Percentiles rank a stretch among this genome's conserved stretches.
Evolutionary conservation across 768 basidiomycete species (phyloP).

Genomic region (Termitomyces sp.): DNA sequence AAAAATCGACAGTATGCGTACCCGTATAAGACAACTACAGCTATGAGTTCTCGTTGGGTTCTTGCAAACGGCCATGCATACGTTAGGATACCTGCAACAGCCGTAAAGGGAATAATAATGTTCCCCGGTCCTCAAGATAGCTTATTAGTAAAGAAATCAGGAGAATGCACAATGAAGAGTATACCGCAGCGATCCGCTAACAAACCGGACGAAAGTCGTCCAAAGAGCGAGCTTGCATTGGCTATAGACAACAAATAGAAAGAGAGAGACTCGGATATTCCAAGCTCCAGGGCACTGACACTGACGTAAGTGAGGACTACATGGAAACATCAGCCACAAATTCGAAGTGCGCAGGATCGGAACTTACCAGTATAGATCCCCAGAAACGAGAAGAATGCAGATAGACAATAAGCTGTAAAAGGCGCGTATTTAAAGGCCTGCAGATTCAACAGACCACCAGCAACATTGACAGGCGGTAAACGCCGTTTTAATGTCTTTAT

Average conservation of each 20-base stretch:
- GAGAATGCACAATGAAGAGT: not conserved
- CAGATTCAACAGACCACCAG: slow-evolving; percentile 58
- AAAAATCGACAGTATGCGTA: slow-evolving; percentile 19
- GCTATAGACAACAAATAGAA: slow-evolving; percentile 69
- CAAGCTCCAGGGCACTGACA: slow-evolving; percentile 48
- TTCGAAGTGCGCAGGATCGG: slow-evolving; percentile 17
- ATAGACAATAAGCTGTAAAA: slow-evolving; percentile 56
- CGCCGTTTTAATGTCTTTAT: slow-evolving; percentile 43
- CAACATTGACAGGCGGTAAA: slow-evolving; percentile 48
- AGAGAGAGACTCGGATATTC: slow-evolving; percentile 46
- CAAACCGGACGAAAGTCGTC: slow-evolving; percentile 52
- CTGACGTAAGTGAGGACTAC: slow-evolving; percentile 69
- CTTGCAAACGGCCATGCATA: slow-evolving; percentile 69
- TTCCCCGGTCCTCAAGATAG: slow-evolving; percentile 54
- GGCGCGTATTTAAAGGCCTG: slow-evolving; percentile 47
- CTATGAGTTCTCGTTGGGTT: slow-evolving; percentile 42
- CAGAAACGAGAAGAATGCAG: slow-evolving; percentile 56
- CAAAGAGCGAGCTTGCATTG: slow-evolving; percentile 63
- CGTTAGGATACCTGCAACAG: slow-evolving; percentile 54
- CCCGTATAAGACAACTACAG: slow-evolving; percentile 63
- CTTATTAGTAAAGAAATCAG: not conserved
- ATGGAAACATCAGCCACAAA: slow-evolving; percentile 27
- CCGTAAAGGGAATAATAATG: slow-evolving; percentile 62
- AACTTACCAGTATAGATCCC: slow-evolving; percentile 64
- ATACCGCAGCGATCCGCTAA: slow-evolving; percentile 55